Evolutionary conservation across 2,329 filamentous ascomycete genomes (phyloP), one percentile per base, ranked within the genome.

Genomic region (Aschersonia sp.): DNA sequence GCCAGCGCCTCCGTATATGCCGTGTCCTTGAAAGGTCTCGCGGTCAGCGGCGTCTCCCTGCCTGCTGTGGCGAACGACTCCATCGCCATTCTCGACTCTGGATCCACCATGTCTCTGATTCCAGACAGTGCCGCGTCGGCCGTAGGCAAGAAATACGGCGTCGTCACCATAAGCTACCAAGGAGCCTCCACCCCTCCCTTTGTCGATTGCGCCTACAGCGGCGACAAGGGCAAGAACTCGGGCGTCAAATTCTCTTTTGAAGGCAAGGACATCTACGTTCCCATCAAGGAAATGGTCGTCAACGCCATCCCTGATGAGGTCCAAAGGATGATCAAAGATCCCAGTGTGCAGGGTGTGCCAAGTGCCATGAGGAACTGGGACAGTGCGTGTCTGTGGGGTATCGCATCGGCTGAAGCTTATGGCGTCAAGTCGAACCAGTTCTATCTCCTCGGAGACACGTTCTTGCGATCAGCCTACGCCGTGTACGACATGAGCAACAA

Each of bases 31-130:
- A 46, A 68, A 47, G 61, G 60, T 30, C 69, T 78, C 52, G 64
- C 64, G 43, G 67, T 57, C 46, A 53, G 46, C 7, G 58, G 60
- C n/a, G 52, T 69, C 45, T 59, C 63, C 14, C 57, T 68, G 8
- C 47, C 47, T 30, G 6, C 47, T 30, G 47, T 55, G 31, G 54
- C 51, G 46, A 52, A 69, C 49, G 66, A 75, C 4, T 62, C 73
- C 30, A 65, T 74, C 8, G 83, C 81, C 14, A 72, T 88, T 12
- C 74, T 89, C 46, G 85, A 89, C 63, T 85, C 83, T 0, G 85
- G 85, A 42, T 83, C 80, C 39, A 85, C 80, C 12, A 68, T 86
- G 53, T 79, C 73, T 57, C 83, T 85, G 54, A 66, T 89, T 1
- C 85, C 84, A 1, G 69, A 76, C 47, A 67, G 72, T 47, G 63